Percentiles rank a stretch among this genome's conserved stretches.
phyloP scores from a whole-genome alignment of 129 eudicot species.

The Artemisia tridentata region DNA sequence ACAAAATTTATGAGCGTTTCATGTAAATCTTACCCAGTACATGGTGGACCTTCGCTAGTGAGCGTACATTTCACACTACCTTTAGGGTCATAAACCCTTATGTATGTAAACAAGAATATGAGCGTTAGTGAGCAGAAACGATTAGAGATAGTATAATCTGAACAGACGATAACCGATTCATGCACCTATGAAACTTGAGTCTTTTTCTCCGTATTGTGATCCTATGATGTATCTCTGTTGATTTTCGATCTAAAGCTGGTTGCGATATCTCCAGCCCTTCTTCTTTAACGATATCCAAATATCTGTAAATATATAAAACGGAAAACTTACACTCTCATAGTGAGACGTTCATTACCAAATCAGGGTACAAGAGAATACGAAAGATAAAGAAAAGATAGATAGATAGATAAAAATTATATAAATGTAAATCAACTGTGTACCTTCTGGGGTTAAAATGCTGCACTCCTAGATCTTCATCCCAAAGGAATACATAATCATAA shows the following conservation, averaged over 20 bases:
- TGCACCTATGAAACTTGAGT: conserved; percentile 68
- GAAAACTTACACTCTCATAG: not conserved
- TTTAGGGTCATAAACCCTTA: conserved; percentile 66
- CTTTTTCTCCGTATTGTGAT: conserved; percentile 64
- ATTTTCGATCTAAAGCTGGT: conserved; percentile 92
- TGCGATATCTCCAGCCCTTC: conserved; percentile 92
- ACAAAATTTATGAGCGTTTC: not conserved
- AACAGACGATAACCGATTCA: not conserved
- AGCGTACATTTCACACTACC: conserved; percentile 66
- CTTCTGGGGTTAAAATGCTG: conserved; percentile 82
- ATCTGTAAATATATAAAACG: conserved; percentile 40
- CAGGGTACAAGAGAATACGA: conserved; percentile 7
- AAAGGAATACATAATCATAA: conserved; percentile 85
- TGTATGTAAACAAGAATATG: conserved; percentile 25
- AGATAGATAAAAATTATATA: conserved; percentile 7
- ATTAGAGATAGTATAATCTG: not conserved
- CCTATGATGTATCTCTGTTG: conserved; percentile 92
- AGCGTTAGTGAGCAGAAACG: conserved; percentile 1
- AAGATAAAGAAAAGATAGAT: not conserved
- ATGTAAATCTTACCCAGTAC: conserved; percentile 67
- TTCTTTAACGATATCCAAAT: conserved; percentile 65
- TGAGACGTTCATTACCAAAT: not conserved
- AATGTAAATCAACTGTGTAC: conserved; percentile 36
- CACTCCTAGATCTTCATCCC: conserved; percentile 98
- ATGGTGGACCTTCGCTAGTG: conserved; percentile 80